phyloP scores from a whole-genome alignment of 108 stramenopile species.

The Cyclostephanos tholiformis region DNA sequence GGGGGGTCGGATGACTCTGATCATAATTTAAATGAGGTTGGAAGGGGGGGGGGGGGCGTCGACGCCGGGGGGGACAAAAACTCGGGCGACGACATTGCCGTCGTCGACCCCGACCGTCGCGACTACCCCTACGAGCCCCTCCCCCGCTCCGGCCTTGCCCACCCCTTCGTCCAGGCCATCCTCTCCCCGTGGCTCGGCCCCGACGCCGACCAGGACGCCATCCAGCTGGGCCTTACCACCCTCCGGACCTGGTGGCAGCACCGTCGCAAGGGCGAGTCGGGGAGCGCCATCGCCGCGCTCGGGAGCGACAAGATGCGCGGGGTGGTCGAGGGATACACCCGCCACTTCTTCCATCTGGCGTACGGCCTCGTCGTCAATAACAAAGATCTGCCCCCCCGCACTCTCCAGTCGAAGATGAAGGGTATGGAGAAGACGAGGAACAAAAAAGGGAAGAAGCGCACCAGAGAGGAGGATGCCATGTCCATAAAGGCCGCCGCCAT shows the following conservation, averaged over 20 bases:
- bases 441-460: constrained; percentile 69
- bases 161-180: constrained; percentile 91
- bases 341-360: constrained; percentile 86
- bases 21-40: constrained; percentile 20
- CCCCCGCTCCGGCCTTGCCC: constrained; percentile 82
- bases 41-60: constrained; percentile 27
- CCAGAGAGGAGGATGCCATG: constrained; percentile 43
- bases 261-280: constrained; percentile 89
- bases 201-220: constrained; percentile 89
- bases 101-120: constrained; percentile 39
- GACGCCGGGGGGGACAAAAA: not conserved
- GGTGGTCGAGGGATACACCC: constrained; percentile 92
- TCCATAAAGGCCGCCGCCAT: constrained; percentile 43
- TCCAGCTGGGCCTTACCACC: constrained; percentile 84
- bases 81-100: constrained; percentile 11
- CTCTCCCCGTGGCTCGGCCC: constrained; percentile 89
- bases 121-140: constrained; percentile 87
- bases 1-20: not conserved
- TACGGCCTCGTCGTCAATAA: constrained; percentile 84
- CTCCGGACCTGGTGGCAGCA: constrained; percentile 93
- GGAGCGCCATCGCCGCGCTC: constrained; percentile 82
- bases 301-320: constrained; percentile 90
- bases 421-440: constrained; percentile 74
- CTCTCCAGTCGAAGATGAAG: constrained; percentile 77
- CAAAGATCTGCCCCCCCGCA: constrained; percentile 86